These are phyloP conservation scores for Trichoderma lentiforme DNA, from an alignment of 2,329 filamentous ascomycete species.

Conservation along the genomic window DNA sequence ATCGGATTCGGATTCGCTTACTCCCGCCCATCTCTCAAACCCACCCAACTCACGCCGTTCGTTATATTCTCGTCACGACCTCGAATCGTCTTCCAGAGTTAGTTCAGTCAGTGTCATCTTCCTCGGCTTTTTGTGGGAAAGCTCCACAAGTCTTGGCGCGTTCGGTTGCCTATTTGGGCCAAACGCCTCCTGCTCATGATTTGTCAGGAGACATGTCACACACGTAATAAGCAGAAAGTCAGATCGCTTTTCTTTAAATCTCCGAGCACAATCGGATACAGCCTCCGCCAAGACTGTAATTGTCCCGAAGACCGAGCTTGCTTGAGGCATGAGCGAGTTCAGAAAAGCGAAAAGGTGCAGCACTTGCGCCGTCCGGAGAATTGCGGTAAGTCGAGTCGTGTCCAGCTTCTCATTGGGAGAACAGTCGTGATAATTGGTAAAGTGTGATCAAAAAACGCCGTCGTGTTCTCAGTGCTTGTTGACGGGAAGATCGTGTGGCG, in stretches of 20 bases:
- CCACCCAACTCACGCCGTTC: too few relatives aligned
- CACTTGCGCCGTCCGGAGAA: background rate
- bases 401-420: conserved; percentile 8
- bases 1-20: background rate
- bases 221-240: background rate
- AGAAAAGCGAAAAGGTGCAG: background rate
- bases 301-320: background rate
- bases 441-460: background rate
- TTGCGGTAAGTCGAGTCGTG: background rate
- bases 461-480: background rate
- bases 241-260: background rate
- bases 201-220: background rate
- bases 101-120: background rate
- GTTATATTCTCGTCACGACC: too few relatives aligned
- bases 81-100: background rate
- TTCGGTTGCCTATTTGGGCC: background rate
- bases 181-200: background rate
- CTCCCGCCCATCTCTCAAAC: background rate
- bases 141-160: background rate
- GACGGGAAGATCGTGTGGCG: background rate
- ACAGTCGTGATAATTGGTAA: background rate
- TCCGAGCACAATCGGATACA: background rate
- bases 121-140: background rate
- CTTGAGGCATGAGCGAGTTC: background rate
- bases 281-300: background rate